phyloP scores from a whole-genome alignment of 352 stramenopile genomes.

The Phytophthora pistaciae region DNA sequence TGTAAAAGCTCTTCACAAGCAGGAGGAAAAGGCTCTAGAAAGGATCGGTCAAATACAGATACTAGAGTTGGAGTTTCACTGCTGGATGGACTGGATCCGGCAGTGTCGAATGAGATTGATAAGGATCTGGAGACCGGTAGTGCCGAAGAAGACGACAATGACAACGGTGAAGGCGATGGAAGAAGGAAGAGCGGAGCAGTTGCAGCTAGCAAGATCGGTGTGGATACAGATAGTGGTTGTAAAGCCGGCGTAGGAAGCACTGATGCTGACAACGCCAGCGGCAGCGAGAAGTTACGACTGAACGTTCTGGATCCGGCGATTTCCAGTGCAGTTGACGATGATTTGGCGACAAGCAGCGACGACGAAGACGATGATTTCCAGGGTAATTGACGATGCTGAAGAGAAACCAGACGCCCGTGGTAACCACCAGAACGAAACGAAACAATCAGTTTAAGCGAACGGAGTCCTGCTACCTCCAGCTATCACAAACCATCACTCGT shows the following conservation, averaged over 20 bases:
- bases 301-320: constrained; percentile 19
- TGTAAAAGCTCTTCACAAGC: too few species aligned
- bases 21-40: too few species aligned
- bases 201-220: not conserved
- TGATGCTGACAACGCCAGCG: not conserved
- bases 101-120: constrained; percentile 25
- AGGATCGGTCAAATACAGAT: too few species aligned
- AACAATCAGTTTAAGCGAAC: not conserved
- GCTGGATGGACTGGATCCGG: constrained; percentile 8
- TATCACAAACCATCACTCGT: too few species aligned
- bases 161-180: not conserved
- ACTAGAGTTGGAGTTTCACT: not conserved
- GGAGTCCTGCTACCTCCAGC: too few species aligned
- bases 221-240: not conserved
- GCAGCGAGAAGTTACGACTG: not conserved
- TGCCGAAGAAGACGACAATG: constrained; percentile 24
- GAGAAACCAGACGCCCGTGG: not conserved
- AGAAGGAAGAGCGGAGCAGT: not conserved
- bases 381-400: too few species aligned
- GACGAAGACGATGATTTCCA: constrained; percentile 33
- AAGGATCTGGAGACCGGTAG: constrained; percentile 34
- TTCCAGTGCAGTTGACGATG: constrained; percentile 37
- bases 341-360: constrained; percentile 39
- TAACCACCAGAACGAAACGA: not conserved
- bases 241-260: too few species aligned